Evolutionary conservation across 192 early-diverging fungal species (phyloP).

Genomic region (Dimargaris cristalligena): DNA sequence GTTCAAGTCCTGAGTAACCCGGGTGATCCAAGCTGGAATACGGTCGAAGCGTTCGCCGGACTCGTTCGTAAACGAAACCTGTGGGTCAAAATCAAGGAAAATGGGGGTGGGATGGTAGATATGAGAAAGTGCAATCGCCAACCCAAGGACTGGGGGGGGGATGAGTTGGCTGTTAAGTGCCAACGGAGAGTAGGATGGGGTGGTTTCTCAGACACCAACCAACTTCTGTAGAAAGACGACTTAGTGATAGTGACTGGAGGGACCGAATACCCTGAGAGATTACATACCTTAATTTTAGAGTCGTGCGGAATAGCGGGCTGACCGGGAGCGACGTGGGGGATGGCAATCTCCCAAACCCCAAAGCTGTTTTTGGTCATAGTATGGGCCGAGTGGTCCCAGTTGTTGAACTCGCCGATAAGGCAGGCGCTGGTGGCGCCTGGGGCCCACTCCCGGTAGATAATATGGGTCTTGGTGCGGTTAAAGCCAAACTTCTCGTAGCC

Average conservation of each 20-base stretch:
- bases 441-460: constrained; percentile 91
- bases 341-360: constrained; percentile 63
- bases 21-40: constrained; percentile 73
- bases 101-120: too few relatives aligned
- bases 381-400: constrained; percentile 63
- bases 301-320: constrained; percentile 59
- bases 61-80: constrained; percentile 58
- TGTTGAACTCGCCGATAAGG: constrained; percentile 88
- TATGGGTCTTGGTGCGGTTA: constrained; percentile 37
- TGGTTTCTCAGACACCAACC: too few relatives aligned
- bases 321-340: constrained; percentile 47
- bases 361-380: constrained; percentile 62
- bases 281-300: constrained; percentile 82
- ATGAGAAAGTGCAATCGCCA: too few relatives aligned
- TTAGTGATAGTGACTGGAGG: too few relatives aligned
- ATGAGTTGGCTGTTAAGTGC: too few relatives aligned
- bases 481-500: constrained; percentile 74
- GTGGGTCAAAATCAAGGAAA: too few relatives aligned
- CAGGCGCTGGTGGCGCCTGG: constrained; percentile 60
- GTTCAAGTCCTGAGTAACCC: constrained; percentile 70
- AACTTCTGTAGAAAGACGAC: too few relatives aligned
- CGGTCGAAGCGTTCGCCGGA: constrained; percentile 67
- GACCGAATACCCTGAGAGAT: too few relatives aligned
- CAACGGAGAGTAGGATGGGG: too few relatives aligned
- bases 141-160: too few relatives aligned